Evolutionary conservation across 345 rosid genomes (phyloP).

Genomic region (Ricinus communis): DNA sequence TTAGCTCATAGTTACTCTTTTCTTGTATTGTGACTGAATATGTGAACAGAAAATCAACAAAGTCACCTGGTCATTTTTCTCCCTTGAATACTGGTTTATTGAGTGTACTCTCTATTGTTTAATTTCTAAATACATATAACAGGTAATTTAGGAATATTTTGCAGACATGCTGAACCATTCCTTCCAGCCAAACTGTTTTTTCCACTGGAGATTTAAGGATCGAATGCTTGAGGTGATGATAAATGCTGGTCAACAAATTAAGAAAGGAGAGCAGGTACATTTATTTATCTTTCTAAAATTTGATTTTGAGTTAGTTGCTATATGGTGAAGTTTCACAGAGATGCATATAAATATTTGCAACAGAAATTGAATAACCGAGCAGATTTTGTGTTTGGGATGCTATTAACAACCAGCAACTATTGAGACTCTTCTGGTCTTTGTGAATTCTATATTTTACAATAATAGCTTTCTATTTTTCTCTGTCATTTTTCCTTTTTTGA

Average conservation of each 20-base stretch:
- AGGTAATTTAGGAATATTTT: constrained; percentile 14
- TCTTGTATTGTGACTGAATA: neutral
- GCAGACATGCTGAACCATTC: constrained; percentile 97
- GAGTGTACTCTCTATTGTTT: neutral
- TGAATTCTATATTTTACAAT: neutral
- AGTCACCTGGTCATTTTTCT: neutral
- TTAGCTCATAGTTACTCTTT: neutral
- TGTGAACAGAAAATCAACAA: neutral
- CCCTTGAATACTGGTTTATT: neutral
- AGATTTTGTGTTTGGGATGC: neutral
- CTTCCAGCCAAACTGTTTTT: constrained; percentile 83
- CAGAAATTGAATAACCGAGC: neutral
- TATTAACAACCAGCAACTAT: neutral
- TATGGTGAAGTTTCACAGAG: constrained; percentile 1
- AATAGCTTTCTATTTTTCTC: neutral
- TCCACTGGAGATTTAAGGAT: constrained; percentile 93
- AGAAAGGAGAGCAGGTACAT: constrained; percentile 83
- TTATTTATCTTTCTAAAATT: constrained; percentile 10
- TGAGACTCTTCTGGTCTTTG: neutral
- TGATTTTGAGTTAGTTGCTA: constrained; percentile 16
- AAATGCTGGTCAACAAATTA: constrained; percentile 79
- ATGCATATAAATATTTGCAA: neutral
- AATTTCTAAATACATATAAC: neutral
- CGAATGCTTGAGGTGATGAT: constrained; percentile 98
- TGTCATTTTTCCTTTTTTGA: neutral